Conservation (phyloP, 495 filamentous ascomycete genomes). For the Penicillium coprophilum region DNA sequence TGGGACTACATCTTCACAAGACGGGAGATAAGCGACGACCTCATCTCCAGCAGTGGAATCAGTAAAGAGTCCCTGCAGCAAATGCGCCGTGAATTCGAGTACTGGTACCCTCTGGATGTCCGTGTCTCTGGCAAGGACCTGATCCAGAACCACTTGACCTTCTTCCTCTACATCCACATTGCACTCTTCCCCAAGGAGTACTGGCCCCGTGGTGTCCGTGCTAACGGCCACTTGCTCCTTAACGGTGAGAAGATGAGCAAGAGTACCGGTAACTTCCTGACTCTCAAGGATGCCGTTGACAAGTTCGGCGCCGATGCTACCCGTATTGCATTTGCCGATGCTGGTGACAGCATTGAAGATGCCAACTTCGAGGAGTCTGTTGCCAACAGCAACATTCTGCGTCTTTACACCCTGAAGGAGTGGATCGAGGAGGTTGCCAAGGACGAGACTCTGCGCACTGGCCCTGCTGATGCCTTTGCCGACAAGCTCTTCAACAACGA, state of each 20-base stretch:
- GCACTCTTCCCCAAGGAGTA: constrained; percentile 83
- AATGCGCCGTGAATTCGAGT: constrained; percentile 89
- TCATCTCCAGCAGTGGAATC: constrained; percentile 64
- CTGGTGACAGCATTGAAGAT: constrained; percentile 90
- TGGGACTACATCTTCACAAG: constrained; percentile 92
- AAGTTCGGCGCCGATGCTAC: constrained; percentile 96
- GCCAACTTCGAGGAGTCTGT: constrained; percentile 97
- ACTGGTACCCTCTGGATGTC: constrained; percentile 93
- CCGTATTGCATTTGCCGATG: constrained; percentile 88
- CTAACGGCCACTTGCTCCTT: constrained; percentile 89
- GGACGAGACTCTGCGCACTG: constrained; percentile 70
- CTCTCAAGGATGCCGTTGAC: constrained; percentile 75
- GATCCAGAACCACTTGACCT: constrained; percentile 88
- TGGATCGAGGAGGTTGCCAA: constrained; percentile 86
- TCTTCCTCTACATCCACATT: constrained; percentile 93
- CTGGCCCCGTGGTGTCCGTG: constrained; percentile 80
- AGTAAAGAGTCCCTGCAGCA: constrained; percentile 65
- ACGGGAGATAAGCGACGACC: constrained; percentile 61
- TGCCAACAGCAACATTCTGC: constrained; percentile 84
- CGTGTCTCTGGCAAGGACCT: constrained; percentile 83
- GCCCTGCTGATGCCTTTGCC: constrained; percentile 73
- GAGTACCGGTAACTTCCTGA: constrained; percentile 93
- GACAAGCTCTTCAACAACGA: constrained; percentile 93
- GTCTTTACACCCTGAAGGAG: constrained; percentile 80
- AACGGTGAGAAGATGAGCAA: constrained; percentile 99